Evolutionary conservation across 164 flowering plant genomes (phyloP), one percentile per base, ranked within the genome.

Genomic region (Aristolochia contorta): DNA sequence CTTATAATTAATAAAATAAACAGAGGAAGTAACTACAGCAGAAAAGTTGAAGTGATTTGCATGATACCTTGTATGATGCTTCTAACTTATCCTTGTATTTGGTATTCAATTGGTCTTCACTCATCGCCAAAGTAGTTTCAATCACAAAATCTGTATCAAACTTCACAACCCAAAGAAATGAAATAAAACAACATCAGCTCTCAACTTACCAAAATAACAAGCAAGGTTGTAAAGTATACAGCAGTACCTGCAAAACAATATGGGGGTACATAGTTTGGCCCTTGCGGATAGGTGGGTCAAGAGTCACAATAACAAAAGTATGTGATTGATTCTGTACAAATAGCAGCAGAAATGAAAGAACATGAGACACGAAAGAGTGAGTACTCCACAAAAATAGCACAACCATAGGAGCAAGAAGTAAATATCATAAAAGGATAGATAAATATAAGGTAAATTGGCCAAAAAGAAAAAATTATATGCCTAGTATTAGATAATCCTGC

Each of bases 181-280:
- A 62, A 12, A 12, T 46, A 65, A 12, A 7, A 27, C 10, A 52
- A 3, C 4, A 25, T 16, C 9, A 47, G 41, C 4, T 41, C 2
- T 48, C 25, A 19, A 18, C 20, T 48, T 45, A 47, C 46, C 20
- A 21, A 4, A 43, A 9, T 18, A 6, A 14, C 20, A 55, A 47
- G 43, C 32, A 30, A 37, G 54, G 43, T 37, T 1, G 20, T 19
- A 50, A 54, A 57, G 6, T 21, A 67, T 65, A 27, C n/a, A 51
- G 27, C 21, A 12, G 24, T 80, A 91, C 99, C 97, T 94, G 99
- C 80, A 94, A 55, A 23, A 94, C 99, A 69, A 94, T 87, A 74
- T 94, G 99, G 12, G 99, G 99, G 68, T 94, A 94, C 72, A 94
- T 70, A 32, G 99, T 94, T 74, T 94, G 97, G 20, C 99, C 99